Evolutionary conservation across 2,329 filamentous ascomycete genomes (phyloP).

Genomic region (Diaporthe eres): DNA sequence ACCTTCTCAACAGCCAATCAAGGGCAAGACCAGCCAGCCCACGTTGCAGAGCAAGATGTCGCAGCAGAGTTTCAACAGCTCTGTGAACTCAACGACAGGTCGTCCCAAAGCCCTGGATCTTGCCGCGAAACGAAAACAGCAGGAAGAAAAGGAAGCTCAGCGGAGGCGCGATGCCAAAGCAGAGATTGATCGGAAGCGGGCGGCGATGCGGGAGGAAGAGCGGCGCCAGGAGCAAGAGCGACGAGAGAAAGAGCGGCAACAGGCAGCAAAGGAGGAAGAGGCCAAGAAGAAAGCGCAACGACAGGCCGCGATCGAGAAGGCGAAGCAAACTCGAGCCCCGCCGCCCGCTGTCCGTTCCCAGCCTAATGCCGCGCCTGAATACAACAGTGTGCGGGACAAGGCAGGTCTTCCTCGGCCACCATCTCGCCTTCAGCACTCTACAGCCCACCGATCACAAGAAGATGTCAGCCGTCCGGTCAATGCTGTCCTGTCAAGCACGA

Average conservation of each 20-base stretch:
- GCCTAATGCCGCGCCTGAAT: constrained; percentile 65
- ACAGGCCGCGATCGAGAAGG: constrained; percentile 74
- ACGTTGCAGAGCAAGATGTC: constrained; percentile 73
- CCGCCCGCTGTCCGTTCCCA: constrained; percentile 71
- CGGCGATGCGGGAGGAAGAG: constrained; percentile 76
- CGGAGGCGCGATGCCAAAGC: constrained; percentile 86
- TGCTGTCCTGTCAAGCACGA: constrained; percentile 67
- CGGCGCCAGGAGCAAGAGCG: constrained; percentile 73
- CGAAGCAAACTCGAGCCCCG: constrained; percentile 74
- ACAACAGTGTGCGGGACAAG: constrained; percentile 52
- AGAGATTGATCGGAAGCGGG: constrained; percentile 83
- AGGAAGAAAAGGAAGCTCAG: constrained; percentile 84
- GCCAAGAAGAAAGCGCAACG: constrained; percentile 76
- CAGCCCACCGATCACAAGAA: constrained; percentile 66
- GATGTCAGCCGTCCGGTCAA: constrained; percentile 74
- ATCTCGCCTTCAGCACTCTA: constrained; percentile 70
- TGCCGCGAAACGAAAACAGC: constrained; percentile 86
- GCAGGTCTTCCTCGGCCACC: constrained; percentile 58
- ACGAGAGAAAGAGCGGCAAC: constrained; percentile 72
- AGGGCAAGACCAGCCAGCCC: constrained; percentile 77
- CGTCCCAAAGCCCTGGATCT: constrained; percentile 81
- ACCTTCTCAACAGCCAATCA: constrained; percentile 60
- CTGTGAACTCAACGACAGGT: constrained; percentile 69
- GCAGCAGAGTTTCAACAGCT: constrained; percentile 74
- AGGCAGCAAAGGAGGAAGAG: constrained; percentile 67